A percentile compares a stretch with the other conserved stretches of the same genome.
Evolutionary conservation across 768 basidiomycete species (phyloP).

Genomic region (Clitopilus hobsonii): DNA sequence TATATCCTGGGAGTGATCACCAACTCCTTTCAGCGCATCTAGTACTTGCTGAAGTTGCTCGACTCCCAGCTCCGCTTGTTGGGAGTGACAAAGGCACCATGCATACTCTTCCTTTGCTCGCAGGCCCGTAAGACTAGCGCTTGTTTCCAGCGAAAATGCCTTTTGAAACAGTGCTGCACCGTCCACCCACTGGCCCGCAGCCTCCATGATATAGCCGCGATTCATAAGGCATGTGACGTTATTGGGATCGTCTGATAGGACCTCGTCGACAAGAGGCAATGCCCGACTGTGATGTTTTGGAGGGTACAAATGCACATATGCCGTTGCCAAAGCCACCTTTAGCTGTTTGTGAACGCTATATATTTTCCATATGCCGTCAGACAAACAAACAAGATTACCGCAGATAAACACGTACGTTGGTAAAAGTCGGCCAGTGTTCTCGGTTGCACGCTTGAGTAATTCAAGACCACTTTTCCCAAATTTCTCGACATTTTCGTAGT

Average conservation of each 20-base stretch:
- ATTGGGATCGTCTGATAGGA: constrained; percentile 57
- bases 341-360: constrained; percentile 58
- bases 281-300: constrained; percentile 89
- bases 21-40: constrained; percentile 35
- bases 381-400: too few species aligned
- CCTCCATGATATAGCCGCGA: constrained; percentile 68
- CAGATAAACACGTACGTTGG: constrained; percentile 44
- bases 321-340: constrained; percentile 65
- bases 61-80: constrained; percentile 40
- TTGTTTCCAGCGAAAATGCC: constrained; percentile 44
- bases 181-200: constrained; percentile 60
- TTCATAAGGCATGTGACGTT: constrained; percentile 69
- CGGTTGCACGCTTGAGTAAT: constrained; percentile 48
- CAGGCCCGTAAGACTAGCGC: constrained; percentile 39
- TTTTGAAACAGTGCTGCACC: constrained; percentile 59
- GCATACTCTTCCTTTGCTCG: constrained; percentile 78
- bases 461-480: constrained; percentile 68
- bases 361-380: too few species aligned
- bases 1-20: constrained; percentile 49
- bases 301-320: constrained; percentile 80
- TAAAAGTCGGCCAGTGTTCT: constrained; percentile 50
- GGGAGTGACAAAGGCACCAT: constrained; percentile 72
- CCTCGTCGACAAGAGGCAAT: constrained; percentile 62
- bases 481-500: constrained; percentile 70
- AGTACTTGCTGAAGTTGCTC: constrained; percentile 45